Conservation (phyloP, 169 alveolate species). For the Toxoplasma gondii region DNA sequence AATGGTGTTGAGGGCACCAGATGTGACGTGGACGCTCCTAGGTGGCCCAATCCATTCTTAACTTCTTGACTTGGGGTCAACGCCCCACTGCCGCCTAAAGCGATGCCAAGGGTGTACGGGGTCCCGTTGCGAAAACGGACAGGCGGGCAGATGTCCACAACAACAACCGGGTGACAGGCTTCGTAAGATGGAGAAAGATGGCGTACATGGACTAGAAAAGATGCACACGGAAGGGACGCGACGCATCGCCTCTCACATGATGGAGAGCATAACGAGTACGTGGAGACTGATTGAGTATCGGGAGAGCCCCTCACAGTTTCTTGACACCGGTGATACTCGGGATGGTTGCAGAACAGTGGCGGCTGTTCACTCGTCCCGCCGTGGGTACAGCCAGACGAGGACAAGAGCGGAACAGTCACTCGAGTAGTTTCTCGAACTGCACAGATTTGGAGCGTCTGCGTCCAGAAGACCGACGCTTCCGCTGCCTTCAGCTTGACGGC, state of each 20-base stretch:
- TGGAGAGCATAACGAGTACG: background rate
- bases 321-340: background rate
- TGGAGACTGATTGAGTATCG: background rate
- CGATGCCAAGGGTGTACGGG: background rate
- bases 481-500: no score
- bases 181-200: background rate
- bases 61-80: background rate
- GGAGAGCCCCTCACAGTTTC: background rate
- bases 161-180: background rate
- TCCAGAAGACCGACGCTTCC: background rate
- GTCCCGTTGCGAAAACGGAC: conserved; percentile 9
- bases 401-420: background rate
- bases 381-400: background rate
- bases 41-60: background rate
- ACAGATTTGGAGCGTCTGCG: background rate
- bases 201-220: conserved; percentile 3
- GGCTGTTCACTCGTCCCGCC: background rate
- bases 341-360: background rate
- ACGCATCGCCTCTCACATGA: background rate
- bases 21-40: no score
- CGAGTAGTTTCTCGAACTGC: background rate
- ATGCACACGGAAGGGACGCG: background rate
- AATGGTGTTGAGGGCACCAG: no score
- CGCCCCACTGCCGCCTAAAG: background rate
- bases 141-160: conserved; percentile 8